Base-by-base conservation (phyloP, 2,329 filamentous ascomycete species). In the Hymenoscyphus albidus region DNA sequence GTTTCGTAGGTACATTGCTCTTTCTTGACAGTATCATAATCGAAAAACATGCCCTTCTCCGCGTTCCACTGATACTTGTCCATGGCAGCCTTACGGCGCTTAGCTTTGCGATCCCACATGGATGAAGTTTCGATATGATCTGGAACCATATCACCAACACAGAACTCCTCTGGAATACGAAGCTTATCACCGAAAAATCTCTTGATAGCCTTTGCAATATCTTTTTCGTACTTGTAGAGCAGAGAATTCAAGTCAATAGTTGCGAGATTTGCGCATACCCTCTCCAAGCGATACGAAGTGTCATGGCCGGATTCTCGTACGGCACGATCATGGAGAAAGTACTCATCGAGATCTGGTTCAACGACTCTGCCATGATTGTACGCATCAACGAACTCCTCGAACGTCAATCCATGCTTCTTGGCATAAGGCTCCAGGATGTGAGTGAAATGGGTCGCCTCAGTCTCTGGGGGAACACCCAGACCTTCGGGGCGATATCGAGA, bases 271-370 rank as follows among this genome's bases (percentile, higher is more conserved):
- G 92, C 95, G 72, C 91, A 93, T 31, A 96, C 84, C 58, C 87
- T 89, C 78, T 98, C 95, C 22, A 99, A 83, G 18, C 95, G 91
- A 78, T 98, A 98, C 16, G 91, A 91, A 2, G 95, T 99, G 76
- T 99, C 95, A 77, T 99, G 95, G 13, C 95, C 95, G 18, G 94
- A 97, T 78, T 99, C 95, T 70, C 95, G 89, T 40, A 98, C 93
- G 1, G 94, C 93, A 65, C 95, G 90, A 76, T 99, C 95, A 76
- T 99, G 95, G 74, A 96, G 80, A 79, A 98, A 98, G 78, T 98
- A 99, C 58, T 93, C 88, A 74, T 99, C 95, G 14, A 99, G 82
- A 68, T 96, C 92, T 0, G 93, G 93, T 78, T 98, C 94, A 58
- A 82, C 77, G 32, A 99, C 84, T 61, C 85, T 77, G 22, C 88